Base-by-base conservation (phyloP, 2,329 filamentous ascomycete genomes). In the Colletotrichum spaethianum region DNA sequence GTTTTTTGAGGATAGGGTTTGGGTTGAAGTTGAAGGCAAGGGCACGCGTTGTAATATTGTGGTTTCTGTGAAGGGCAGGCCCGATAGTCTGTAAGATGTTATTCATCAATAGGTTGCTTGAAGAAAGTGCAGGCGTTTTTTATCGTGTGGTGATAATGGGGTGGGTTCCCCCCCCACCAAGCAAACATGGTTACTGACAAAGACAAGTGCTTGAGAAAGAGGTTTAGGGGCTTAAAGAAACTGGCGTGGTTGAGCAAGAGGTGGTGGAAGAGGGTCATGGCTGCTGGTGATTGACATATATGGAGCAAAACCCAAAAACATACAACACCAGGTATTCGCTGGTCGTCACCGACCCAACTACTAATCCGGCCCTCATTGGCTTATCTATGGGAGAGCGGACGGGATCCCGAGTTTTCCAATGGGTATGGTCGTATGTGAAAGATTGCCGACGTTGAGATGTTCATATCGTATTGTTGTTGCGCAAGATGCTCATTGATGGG, bases 21-120 rank as follows among this genome's bases (percentile, higher is more conserved):
- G 46, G 59, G 60, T 72, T 42, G 65, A 70, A 4, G 53, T 72
- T 40, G 70, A 70, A 55, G 70, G 70, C 1, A 59, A 53, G n/a
- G 53, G 66, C 14, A 12, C 14, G 26, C 59, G 50, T 23, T 18
- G 5, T 3, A n/a, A 40, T 44, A 44, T 33, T 7, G 40, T 48
- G 5, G 23, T 70, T 12, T 42, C 48, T n/a, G 67, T 67, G 20
- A 40, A 56, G 14, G 7, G 12, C 7, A 38, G 16, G 6, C n/a
- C 26, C 14, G 63, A 57, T 16, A 20, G 26, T 8, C 26, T 48
- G 50, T 57, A 36, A 28, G 23, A 7, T 36, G 12, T 23, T 16
- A 11, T 38, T 16, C 14, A 23, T 12, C 20, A 38, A 38, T 11
- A 2, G 53, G 33, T 16, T 23, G 31, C 20, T n/a, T n/a, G 2